Evolutionary conservation across 352 stramenopile species (phyloP).

Genomic region (Aphanomyces stellatus): DNA sequence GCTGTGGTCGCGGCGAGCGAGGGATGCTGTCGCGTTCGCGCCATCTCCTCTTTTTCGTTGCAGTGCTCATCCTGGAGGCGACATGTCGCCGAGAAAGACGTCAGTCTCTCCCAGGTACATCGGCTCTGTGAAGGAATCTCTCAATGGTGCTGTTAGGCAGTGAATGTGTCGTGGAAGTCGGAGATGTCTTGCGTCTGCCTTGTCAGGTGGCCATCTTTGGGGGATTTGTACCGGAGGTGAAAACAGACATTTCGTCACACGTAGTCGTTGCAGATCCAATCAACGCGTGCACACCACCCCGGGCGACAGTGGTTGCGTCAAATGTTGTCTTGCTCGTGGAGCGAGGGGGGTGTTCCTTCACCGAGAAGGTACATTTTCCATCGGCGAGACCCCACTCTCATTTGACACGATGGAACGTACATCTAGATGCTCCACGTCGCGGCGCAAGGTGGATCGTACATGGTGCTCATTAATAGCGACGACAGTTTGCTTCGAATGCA

Average conservation of each 20-base stretch:
- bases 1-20: too few species aligned
- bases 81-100: too few species aligned
- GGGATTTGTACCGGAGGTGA: not conserved
- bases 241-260: not conserved
- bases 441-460: constrained; percentile 16
- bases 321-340: constrained; percentile 25
- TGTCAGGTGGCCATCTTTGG: constrained; percentile 7
- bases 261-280: constrained; percentile 1
- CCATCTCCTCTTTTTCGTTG: too few species aligned
- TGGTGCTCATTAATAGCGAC: constrained; percentile 39
- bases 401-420: not conserved
- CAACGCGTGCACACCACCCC: not conserved
- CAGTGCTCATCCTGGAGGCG: too few species aligned
- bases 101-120: too few species aligned
- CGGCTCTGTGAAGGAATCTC: too few species aligned
- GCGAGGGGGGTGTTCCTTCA: constrained; percentile 35
- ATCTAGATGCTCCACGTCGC: constrained; percentile 23
- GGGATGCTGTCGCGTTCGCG: too few species aligned
- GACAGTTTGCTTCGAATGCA: constrained; percentile 26
- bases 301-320: not conserved
- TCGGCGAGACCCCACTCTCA: too few species aligned
- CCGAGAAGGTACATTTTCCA: constrained; percentile 30
- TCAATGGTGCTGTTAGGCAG: too few species aligned
- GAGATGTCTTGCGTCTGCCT: too few species aligned
- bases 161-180: too few species aligned